These are phyloP conservation scores for Tuber umbilicatum DNA, from an alignment of 495 filamentous ascomycete genomes.

Conservation along the genomic window DNA sequence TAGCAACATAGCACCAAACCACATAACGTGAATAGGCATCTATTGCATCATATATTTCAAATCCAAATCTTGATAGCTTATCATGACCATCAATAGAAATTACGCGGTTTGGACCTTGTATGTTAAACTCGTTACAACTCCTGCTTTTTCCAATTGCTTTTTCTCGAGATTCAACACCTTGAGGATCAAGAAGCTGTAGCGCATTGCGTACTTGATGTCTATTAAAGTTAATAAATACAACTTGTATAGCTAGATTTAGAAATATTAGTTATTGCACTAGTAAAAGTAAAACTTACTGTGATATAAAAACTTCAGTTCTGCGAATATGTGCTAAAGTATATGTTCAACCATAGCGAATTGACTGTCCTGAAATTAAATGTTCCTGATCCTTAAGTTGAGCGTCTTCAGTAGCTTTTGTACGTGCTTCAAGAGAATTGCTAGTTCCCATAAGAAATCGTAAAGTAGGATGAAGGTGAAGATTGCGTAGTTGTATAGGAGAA, in stretches of 20 bases:
- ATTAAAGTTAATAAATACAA: background rate
- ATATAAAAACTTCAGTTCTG: background rate
- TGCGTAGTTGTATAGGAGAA: background rate
- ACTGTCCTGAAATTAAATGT: background rate
- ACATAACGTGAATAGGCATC: slow-evolving; percentile 23
- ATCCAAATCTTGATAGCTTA: slow-evolving; percentile 16
- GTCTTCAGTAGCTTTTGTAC: background rate
- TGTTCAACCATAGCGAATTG: background rate
- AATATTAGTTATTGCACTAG: too few species aligned
- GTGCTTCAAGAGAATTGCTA: background rate
- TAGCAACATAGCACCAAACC: slow-evolving; percentile 12
- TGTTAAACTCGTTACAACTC: background rate
- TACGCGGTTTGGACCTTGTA: slow-evolving; percentile 11
- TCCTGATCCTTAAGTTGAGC: background rate
- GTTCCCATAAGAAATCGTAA: background rate
- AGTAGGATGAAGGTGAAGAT: background rate
- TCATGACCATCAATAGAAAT: slow-evolving; percentile 15
- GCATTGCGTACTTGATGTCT: background rate
- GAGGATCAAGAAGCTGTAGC: background rate
- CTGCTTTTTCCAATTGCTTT: background rate
- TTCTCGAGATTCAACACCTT: background rate
- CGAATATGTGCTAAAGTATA: background rate
- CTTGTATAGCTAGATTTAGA: too few species aligned
- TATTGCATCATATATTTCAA: slow-evolving; percentile 27
- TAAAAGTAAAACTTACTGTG: background rate